Percentiles rank a stretch among this genome's conserved stretches.
Conservation (phyloP, 208 protist species). For the Trypanosomatidae sp. region DNA sequence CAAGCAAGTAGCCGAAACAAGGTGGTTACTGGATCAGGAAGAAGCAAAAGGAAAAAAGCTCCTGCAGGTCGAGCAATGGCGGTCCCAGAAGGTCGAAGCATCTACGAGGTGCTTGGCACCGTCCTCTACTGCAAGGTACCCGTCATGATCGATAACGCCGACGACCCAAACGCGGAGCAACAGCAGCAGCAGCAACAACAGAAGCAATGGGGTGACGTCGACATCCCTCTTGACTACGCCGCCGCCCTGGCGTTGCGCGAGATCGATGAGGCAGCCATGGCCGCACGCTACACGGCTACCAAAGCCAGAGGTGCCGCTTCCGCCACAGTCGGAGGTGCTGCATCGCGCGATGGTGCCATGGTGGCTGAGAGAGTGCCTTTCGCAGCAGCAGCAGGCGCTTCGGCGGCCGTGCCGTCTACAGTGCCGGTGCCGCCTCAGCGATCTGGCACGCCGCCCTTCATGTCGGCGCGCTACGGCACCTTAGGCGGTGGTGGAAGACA, state of each 20-base stretch:
- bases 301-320: not conserved
- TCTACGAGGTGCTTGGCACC: conserved; percentile 73
- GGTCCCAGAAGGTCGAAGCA: conserved; percentile 35
- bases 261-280: conserved; percentile 9
- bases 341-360: not conserved
- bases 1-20: not conserved
- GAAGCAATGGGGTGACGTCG: conserved; percentile 4
- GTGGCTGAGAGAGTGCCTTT: not conserved
- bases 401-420: not conserved
- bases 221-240: conserved; percentile 27
- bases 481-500: not conserved
- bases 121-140: conserved; percentile 64
- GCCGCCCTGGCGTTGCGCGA: conserved; percentile 17
- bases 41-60: not conserved
- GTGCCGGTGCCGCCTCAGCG: not conserved
- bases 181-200: conserved; percentile 7
- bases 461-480: not conserved
- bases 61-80: conserved; percentile 29
- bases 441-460: not conserved
- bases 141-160: conserved; percentile 19
- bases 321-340: not conserved
- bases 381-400: not conserved
- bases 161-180: not conserved
- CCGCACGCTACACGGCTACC: not conserved
- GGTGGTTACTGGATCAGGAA: not conserved